Conservation (phyloP, 2,329 filamentous ascomycete genomes). For the Alternaria triticina region DNA sequence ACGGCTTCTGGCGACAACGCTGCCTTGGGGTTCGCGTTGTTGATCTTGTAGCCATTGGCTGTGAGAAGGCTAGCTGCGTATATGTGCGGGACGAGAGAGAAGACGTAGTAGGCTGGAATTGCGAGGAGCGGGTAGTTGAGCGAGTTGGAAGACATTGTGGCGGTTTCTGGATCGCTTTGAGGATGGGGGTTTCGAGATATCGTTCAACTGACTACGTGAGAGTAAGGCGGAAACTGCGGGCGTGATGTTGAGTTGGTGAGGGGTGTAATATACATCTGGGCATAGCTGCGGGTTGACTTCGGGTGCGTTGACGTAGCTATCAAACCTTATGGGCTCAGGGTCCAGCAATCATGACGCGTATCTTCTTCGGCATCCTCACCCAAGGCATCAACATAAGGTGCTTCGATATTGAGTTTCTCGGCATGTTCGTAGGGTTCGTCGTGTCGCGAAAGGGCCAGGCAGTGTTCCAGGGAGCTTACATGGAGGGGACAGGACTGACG, state of each 20-base stretch:
- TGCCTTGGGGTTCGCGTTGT: slow-evolving; percentile 36
- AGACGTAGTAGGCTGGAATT: slow-evolving; percentile 37
- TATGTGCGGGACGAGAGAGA: slow-evolving; percentile 27
- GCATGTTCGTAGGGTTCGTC: neutral
- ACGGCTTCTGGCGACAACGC: slow-evolving; percentile 26
- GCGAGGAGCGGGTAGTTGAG: slow-evolving; percentile 36
- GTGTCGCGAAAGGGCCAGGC: neutral
- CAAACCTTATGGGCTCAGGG: neutral
- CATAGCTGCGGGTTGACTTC: neutral
- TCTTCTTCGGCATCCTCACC: neutral
- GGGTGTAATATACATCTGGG: neutral
- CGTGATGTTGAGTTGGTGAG: neutral
- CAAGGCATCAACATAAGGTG: neutral
- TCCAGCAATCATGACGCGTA: neutral
- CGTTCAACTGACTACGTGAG: neutral
- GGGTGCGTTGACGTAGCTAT: neutral
- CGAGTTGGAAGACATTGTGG: slow-evolving; percentile 23
- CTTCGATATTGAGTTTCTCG: neutral
- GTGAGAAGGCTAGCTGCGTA: slow-evolving; percentile 24
- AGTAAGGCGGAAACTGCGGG: neutral
- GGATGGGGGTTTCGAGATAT: neutral
- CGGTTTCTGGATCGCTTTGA: neutral
- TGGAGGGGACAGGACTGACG: neutral
- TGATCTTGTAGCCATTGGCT: slow-evolving; percentile 26
- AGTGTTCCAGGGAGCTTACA: neutral